phyloP scores from a whole-genome alignment of 2,329 filamentous ascomycete genomes.

The Gaeumannomyces sp. region DNA sequence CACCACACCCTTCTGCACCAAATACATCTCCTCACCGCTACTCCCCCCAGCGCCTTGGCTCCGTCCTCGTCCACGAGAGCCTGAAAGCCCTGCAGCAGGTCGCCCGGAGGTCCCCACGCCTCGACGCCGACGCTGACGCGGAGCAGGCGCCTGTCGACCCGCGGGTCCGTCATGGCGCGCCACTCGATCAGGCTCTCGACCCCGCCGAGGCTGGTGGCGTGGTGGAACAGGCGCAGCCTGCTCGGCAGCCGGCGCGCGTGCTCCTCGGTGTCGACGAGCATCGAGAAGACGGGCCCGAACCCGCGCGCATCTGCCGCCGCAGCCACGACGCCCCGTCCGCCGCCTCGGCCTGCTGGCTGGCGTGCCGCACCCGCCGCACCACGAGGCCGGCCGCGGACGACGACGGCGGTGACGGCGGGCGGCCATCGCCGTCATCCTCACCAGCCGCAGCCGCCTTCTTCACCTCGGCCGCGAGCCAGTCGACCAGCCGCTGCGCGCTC shows the following conservation, averaged over 20 bases:
- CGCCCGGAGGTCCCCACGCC: conserved; percentile 68
- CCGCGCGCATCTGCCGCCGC: conserved; percentile 80
- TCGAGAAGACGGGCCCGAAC: conserved; percentile 80
- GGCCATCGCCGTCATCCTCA: too few relatives aligned
- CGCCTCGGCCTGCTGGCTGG: conserved; percentile 66
- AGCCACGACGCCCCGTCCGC: conserved; percentile 63
- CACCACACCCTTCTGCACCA: not conserved
- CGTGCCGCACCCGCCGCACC: conserved; percentile 39
- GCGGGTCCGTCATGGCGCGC: conserved; percentile 78
- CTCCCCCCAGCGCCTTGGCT: not conserved
- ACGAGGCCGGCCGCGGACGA: conserved; percentile 14
- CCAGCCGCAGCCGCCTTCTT: conserved; percentile 14
- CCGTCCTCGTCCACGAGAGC: conserved; percentile 36
- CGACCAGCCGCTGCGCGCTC: conserved; percentile 63
- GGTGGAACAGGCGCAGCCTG: conserved; percentile 77
- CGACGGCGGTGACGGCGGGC: conserved; percentile 14
- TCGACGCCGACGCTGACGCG: conserved; percentile 85
- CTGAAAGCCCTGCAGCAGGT: conserved; percentile 63
- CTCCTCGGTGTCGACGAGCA: conserved; percentile 55
- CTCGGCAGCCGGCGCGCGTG: conserved; percentile 67
- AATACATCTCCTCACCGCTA: not conserved
- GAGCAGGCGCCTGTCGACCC: conserved; percentile 65
- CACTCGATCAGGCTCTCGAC: conserved; percentile 97
- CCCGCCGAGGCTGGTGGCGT: conserved; percentile 88
- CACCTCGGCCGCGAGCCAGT: conserved; percentile 58